Evolutionary conservation across 1,284 basidiomycete species (phyloP).

Genomic region (Farysia itapuensis): DNA sequence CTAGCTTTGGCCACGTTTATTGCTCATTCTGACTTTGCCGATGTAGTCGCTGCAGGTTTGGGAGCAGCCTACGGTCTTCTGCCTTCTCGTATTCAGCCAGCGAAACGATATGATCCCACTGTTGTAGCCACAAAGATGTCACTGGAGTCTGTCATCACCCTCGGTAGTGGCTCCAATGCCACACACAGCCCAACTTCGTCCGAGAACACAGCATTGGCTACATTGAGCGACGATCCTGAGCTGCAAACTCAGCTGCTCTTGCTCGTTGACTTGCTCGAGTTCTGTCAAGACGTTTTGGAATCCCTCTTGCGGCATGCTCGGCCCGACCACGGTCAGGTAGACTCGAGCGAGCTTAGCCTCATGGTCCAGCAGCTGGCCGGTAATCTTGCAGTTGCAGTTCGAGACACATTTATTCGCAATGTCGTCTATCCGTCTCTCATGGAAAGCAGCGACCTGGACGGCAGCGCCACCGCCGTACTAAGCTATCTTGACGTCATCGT

Average conservation of each 20-base stretch:
- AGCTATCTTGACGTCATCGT: conserved; percentile 78
- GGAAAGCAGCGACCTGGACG: conserved; percentile 87
- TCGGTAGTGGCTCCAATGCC: conserved; percentile 19
- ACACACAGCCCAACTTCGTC: conserved; percentile 1
- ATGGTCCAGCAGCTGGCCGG: conserved; percentile 28
- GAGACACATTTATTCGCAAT: conserved; percentile 85
- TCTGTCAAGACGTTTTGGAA: conserved; percentile 76
- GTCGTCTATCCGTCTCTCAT: conserved; percentile 89
- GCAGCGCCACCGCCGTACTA: conserved; percentile 92
- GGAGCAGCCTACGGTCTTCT: conserved; percentile 90
- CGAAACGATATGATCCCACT: conserved; percentile 20
- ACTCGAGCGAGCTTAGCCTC: conserved; percentile 7
- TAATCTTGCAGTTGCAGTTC: conserved; percentile 65
- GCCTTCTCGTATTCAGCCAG: conserved; percentile 62
- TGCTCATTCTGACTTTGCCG: conserved; percentile 91
- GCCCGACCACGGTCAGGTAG: not conserved
- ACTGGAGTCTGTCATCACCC: conserved; percentile 8
- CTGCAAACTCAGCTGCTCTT: conserved; percentile 81
- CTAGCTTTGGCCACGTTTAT: conserved; percentile 86
- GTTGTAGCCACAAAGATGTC: conserved; percentile 2
- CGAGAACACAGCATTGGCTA: conserved; percentile 39
- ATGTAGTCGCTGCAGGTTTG: conserved; percentile 89
- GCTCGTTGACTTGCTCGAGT: conserved; percentile 85
- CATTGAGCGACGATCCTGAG: conserved; percentile 66
- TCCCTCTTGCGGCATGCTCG: conserved; percentile 20